A percentile compares a stretch with the other conserved stretches of the same genome.
These are phyloP conservation scores for Phytopythium boreale DNA, from an alignment of 352 stramenopile genomes.

Conservation along the genomic window DNA sequence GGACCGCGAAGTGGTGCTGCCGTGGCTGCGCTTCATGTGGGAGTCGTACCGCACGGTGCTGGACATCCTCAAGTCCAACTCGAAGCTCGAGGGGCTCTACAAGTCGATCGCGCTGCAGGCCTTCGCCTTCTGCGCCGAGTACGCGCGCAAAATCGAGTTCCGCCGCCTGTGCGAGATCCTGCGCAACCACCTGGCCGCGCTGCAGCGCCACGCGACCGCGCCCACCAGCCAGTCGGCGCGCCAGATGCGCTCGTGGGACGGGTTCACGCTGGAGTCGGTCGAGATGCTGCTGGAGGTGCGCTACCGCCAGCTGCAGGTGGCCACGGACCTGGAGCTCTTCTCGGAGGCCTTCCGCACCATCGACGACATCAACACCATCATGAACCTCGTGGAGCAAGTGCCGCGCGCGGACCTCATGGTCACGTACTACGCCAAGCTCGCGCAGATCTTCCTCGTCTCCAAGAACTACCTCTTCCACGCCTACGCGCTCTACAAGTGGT, in stretches of 20 bases:
- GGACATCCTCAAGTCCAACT: constrained; percentile 97
- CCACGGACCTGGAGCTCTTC: constrained; percentile 94
- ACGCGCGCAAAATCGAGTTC: constrained; percentile 94
- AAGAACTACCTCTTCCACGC: constrained; percentile 98
- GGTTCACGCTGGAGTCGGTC: constrained; percentile 93
- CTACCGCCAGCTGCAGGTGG: constrained; percentile 96
- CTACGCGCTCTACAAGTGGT: constrained; percentile 97
- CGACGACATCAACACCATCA: constrained; percentile 99
- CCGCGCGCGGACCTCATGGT: constrained; percentile 95
- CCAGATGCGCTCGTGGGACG: constrained; percentile 94
- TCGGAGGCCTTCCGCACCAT: constrained; percentile 98
- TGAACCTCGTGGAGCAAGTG: constrained; percentile 84
- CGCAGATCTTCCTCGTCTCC: constrained; percentile 96
- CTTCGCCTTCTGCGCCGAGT: constrained; percentile 85
- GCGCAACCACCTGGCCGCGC: constrained; percentile 93
- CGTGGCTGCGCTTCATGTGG: constrained; percentile 95
- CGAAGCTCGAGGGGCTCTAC: constrained; percentile 87
- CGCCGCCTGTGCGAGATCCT: constrained; percentile 97
- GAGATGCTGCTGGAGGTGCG: constrained; percentile 96
- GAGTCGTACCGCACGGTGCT: constrained; percentile 97
- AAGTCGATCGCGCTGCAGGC: constrained; percentile 76
- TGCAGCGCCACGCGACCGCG: constrained; percentile 90
- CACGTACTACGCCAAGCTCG: constrained; percentile 98
- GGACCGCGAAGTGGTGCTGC: constrained; percentile 93
- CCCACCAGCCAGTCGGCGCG: constrained; percentile 73